Conservation (phyloP, 192 early-diverging fungal species). For the Funneliformis mosseae region DNA sequence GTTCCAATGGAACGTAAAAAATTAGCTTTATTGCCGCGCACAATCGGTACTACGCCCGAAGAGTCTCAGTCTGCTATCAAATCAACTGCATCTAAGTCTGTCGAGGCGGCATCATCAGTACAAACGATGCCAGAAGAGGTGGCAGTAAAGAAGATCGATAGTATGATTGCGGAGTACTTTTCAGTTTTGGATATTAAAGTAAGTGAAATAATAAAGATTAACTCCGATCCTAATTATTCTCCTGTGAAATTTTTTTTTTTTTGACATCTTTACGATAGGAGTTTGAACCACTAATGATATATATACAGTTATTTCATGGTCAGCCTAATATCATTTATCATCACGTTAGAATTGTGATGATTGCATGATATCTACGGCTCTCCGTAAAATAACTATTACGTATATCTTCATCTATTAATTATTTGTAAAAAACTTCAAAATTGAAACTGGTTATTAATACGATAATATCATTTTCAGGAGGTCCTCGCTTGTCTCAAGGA, state of each 20-base stretch:
- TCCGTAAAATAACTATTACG: slow-evolving; percentile 2
- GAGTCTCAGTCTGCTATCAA: background rate
- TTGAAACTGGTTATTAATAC: slow-evolving; percentile 41
- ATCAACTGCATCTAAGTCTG: slow-evolving; percentile 30
- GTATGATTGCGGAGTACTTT: slow-evolving; percentile 39
- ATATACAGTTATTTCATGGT: no score
- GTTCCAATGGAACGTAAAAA: slow-evolving; percentile 29
- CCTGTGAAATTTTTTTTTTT: no score
- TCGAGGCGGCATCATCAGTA: slow-evolving; percentile 39
- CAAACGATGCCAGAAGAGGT: slow-evolving; percentile 38
- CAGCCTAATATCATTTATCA: no score
- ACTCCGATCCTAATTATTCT: background rate
- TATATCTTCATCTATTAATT: slow-evolving; percentile 25
- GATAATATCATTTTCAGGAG: slow-evolving; percentile 60
- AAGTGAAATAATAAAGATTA: slow-evolving; percentile 50
- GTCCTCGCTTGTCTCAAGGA: slow-evolving; percentile 71
- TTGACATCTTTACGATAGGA: no score
- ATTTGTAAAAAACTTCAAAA: background rate
- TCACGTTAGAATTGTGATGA: no score
- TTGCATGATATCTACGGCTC: no score
- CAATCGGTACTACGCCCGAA: slow-evolving; percentile 24
- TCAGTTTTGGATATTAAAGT: slow-evolving; percentile 26
- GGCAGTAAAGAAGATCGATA: slow-evolving; percentile 36
- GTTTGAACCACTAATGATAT: no score
- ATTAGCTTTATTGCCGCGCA: slow-evolving; percentile 15